Base-by-base conservation (phyloP, 2,329 filamentous ascomycete species). In the Beauveria australis region DNA sequence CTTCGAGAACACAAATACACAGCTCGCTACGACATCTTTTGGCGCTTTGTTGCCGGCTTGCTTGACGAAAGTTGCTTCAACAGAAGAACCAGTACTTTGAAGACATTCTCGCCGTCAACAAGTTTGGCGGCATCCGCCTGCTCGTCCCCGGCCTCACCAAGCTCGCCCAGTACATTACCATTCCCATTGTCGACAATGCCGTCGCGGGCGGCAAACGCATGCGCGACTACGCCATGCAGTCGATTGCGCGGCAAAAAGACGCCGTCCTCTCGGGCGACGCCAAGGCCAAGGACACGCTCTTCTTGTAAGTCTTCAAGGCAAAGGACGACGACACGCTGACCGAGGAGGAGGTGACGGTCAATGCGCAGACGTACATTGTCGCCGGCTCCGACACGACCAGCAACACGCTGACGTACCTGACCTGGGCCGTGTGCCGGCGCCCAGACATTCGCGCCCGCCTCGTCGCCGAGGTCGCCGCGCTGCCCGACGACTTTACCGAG, bases 371-470 rank as follows among this genome's bases (percentile, higher is more conserved):
- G 0, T 79, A 78, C 63, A 81, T 83, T 51, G 61, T 79, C 5
- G 81, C 79, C 1, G 81, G 81, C 1, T 79, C 73, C 43, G 80
- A 82, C 60, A 83, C 81, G 0, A 82, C 80, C 0, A 76, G 80
- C 1, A 72, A 74, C 14, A 78, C 78, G 0, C 62, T 83, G 48
- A 82, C 79, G 0, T 82, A 81, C 60, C 66, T 79, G 0, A 64
- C 76, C 6, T 81, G 75, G 74, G 65, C 68, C 5, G 66, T 78
- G 9, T 74, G 70, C 56, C 62, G 65, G 16, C 61, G 69, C 18
- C 69, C 71, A 0, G 57, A 65, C 0, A 61, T 77, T 28, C 69
- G 69, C 41, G 63, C 66, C 1, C 63, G 61, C 6, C 67, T 81
- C 0, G 64, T 74, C 1, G 61, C 66, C 1, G 75, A 77, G 63